Evolutionary conservation across 768 basidiomycete species (phyloP).

Genomic region (Suillus weaverae): DNA sequence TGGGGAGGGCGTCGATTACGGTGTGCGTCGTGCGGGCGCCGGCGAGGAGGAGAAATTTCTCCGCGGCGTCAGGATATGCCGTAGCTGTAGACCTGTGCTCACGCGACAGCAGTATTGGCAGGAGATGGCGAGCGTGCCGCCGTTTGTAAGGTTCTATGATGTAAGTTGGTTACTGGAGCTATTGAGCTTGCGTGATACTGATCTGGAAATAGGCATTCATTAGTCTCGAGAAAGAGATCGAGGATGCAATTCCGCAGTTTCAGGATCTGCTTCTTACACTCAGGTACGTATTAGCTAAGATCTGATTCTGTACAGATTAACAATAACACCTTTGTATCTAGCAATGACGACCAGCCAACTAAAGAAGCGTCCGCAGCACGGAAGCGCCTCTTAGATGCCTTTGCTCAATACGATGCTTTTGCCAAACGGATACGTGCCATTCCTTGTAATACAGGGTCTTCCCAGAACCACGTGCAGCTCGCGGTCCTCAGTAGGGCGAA

Average conservation of each 20-base stretch:
- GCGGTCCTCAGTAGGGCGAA: slow-evolving; percentile 79
- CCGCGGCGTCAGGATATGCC: slow-evolving; percentile 86
- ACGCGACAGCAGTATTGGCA: slow-evolving; percentile 82
- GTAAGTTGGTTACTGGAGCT: slow-evolving; percentile 35
- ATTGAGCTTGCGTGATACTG: neutral
- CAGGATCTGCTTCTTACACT: slow-evolving; percentile 80
- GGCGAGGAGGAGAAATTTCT: slow-evolving; percentile 79
- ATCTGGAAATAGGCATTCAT: slow-evolving; percentile 56
- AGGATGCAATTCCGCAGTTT: slow-evolving; percentile 81
- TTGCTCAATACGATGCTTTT: slow-evolving; percentile 86
- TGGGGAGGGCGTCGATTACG: slow-evolving; percentile 78
- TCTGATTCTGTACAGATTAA: slow-evolving; percentile 24
- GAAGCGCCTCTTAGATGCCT: slow-evolving; percentile 81
- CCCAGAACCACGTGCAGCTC: slow-evolving; percentile 81
- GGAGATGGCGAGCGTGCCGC: slow-evolving; percentile 56
- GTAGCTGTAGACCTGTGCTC: slow-evolving; percentile 77
- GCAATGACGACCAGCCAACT: slow-evolving; percentile 52
- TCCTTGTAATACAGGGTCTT: slow-evolving; percentile 64
- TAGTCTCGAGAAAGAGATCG: slow-evolving; percentile 84
- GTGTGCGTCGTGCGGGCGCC: slow-evolving; percentile 50
- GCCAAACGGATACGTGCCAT: slow-evolving; percentile 81
- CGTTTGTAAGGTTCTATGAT: slow-evolving; percentile 70
- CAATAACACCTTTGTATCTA: slow-evolving; percentile 7
- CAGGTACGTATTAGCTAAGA: slow-evolving; percentile 41
- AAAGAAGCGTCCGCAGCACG: slow-evolving; percentile 70